Base-by-base conservation (phyloP, 2,329 filamentous ascomycete species). In the Aspergillus fructus region DNA sequence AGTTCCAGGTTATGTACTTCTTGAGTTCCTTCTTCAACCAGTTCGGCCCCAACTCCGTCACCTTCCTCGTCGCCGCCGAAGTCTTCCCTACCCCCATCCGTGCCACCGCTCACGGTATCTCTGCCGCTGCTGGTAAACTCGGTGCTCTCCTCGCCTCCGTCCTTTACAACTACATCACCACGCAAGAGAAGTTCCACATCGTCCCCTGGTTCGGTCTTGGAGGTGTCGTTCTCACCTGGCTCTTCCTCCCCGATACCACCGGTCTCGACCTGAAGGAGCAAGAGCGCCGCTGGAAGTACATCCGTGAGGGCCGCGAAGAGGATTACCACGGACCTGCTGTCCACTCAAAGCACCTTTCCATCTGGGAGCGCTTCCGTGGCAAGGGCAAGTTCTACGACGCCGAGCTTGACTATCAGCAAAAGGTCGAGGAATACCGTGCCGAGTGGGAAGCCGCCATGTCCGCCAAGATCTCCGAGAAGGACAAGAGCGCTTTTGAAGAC, bases 1-100 rank as follows among this genome's bases (percentile, higher is more conserved):
- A 83, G n/a, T 97, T 97, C 87, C 93, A 97, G 80, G 87, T 93
- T 71, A 96, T 97, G 91, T 97, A 97, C 83, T 97, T 96, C 79
- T 76, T 97, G 66, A 96, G 91, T 7, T 96, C 91, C 23, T 97
- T 97, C 82, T 97, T 97, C 87, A 97, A 97, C 83, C 93, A 97
- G 74, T 97, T 97, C 70, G 93, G 93, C 12, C 93, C 93, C 76
- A 97, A 97, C 83, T 89, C 87, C 47, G 92, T 97, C 68, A 96
- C 93, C 61, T 97, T 97, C 89, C 85, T 97, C 65, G 90, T 96
- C 37, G 93, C 93, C 43, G 93, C 91, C 43, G 93, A 97, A 75
- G 91, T 96, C n/a, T 97, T 91, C 83, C 93, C 93, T 9, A 96
- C 93, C 0, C 90, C 93, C 9, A 87, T 97, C 66, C 92, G 93